Evolutionary conservation across 495 filamentous ascomycete genomes (phyloP), one percentile per base, ranked within the genome.

Genomic region (Aspergillus heteromorphus): DNA sequence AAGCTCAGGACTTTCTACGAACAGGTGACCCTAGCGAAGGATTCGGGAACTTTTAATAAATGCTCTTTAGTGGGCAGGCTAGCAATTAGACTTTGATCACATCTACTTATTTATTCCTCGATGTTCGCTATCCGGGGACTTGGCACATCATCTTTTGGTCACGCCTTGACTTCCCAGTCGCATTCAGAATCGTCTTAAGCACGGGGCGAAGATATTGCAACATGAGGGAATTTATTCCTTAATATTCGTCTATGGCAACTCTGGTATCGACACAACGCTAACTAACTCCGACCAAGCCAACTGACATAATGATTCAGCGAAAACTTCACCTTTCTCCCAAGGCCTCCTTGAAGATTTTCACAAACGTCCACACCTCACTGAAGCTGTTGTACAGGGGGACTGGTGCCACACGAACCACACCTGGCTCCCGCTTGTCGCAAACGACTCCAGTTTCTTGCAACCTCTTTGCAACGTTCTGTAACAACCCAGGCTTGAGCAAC

Each of bases 401-500:
- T 0, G 93, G 93, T n/a, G 92, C 91, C 4, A 95, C 89, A n/a
- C 93, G 79, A 9, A 98, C 81, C 34, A 98, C 93, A 70, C 92
- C 85, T n/a, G 93, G 93, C 65, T 83, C 83, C 51, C 93, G 75
- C 79, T 97, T 91, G 65, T 97, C 93, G 41, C 92, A 86, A 34
- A 98, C 80, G 16, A 96, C 83, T 5, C 84, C 84, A 1, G 76
- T 71, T 36, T 81, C 73, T 62, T 93, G 83, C 45, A 98, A 66
- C 40, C 72, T 76, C 40, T 81, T 67, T 70, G 91, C 83, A 2
- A 95, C 86, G 1, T 66, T 59, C 49, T 89, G 84, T 58, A 97
- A 73, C 49, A 95, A 63, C 0, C 85, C 86, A 10, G 80, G 75
- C 45, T 77, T 67, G 31, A 97, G 83, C 51, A 83, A 62, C 16